Conservation (phyloP, 2,329 filamentous ascomycete species). For the Cercospora sesami region DNA sequence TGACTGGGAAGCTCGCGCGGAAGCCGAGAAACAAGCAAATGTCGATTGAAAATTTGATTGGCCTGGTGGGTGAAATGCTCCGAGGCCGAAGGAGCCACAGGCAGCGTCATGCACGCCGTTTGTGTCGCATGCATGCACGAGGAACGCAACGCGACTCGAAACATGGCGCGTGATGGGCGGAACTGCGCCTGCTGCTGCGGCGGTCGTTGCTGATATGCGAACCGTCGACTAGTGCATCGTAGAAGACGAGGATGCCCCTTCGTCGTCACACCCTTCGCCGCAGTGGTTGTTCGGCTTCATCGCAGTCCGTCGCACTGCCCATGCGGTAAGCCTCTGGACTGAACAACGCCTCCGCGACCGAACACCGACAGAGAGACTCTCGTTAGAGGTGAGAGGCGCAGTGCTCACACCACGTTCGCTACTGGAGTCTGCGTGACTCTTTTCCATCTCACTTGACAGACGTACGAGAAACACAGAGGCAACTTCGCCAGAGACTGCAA, state of each 20-base stretch:
- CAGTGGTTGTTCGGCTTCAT: background rate
- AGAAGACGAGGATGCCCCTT: background rate
- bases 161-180: background rate
- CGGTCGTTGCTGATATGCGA: background rate
- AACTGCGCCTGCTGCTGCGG: conserved; percentile 1
- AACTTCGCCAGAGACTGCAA: background rate
- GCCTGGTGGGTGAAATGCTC: background rate
- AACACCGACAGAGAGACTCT: background rate
- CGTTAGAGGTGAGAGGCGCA: background rate
- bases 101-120: background rate
- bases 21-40: background rate
- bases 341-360: background rate
- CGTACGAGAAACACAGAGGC: background rate
- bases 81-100: background rate
- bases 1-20: background rate
- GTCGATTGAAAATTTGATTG: background rate
- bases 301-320: background rate
- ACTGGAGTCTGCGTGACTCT: background rate
- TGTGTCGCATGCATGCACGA: background rate
- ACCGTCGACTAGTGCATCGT: background rate
- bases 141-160: background rate
- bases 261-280: background rate
- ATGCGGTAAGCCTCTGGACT: background rate
- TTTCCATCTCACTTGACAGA: background rate
- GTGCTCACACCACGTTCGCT: background rate